Percentiles rank a stretch among this genome's conserved stretches.
phyloP scores from a whole-genome alignment of 2,329 filamentous ascomycete genomes.

The Nothomitra cinnamomea region DNA sequence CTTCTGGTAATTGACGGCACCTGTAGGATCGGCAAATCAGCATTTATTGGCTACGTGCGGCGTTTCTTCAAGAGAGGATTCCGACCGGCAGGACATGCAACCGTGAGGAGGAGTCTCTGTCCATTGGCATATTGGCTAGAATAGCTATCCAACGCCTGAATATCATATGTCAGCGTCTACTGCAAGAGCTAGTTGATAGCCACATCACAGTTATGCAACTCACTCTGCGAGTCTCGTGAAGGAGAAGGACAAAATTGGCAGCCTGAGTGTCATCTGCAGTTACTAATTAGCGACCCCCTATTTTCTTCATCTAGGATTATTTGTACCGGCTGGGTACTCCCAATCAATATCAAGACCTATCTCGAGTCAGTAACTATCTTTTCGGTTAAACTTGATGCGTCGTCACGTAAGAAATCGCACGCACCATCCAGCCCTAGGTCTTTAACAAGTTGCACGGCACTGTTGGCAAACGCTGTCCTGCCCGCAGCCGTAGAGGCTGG shows the following conservation, averaged over 20 bases:
- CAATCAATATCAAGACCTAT: conserved; percentile 8
- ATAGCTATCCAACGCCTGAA: conserved; percentile 6
- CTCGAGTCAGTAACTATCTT: not conserved
- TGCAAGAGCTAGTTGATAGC: not conserved
- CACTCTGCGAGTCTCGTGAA: conserved; percentile 4
- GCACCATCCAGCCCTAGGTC: conserved; percentile 48
- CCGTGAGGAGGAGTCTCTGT: conserved; percentile 4
- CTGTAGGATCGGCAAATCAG: not conserved
- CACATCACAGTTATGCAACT: not conserved
- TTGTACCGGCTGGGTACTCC: conserved; percentile 6
- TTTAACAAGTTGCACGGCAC: conserved; percentile 58
- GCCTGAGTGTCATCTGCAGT: conserved; percentile 6
- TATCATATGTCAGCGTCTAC: not conserved
- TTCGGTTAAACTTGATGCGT: not conserved
- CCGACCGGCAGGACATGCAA: conserved; percentile 8
- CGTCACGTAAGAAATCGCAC: not conserved
- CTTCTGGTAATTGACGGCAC: conserved; percentile 22
- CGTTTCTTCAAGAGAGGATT: not conserved
- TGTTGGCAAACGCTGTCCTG: conserved; percentile 48
- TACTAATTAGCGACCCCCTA: not conserved
- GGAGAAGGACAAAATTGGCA: conserved; percentile 5
- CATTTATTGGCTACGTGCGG: not conserved
- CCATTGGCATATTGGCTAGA: not conserved
- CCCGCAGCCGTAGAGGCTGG: conserved; percentile 47
- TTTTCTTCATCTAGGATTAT: not conserved